These are phyloP conservation scores for Scheffersomyces lignicola DNA, from an alignment of 1,139 yeast species.

Conservation along the genomic window DNA sequence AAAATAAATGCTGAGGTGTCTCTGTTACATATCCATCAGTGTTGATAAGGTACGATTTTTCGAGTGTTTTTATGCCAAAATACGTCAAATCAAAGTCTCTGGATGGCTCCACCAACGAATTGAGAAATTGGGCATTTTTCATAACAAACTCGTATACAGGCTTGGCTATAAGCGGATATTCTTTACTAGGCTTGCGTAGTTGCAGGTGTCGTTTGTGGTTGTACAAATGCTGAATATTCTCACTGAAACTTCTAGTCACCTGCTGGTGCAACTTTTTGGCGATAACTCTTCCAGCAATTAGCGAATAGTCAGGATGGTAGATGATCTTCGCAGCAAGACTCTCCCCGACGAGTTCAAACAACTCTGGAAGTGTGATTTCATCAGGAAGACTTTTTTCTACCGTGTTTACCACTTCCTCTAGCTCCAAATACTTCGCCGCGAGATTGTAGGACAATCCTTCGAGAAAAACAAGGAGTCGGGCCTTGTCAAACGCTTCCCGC, in stretches of 20 bases:
- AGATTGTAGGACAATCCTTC: constrained; percentile 18
- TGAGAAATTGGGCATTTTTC: constrained; percentile 31
- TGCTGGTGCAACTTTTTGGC: constrained; percentile 31
- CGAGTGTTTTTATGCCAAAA: constrained; percentile 56
- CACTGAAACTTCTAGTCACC: constrained; percentile 31
- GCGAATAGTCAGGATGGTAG: constrained; percentile 47
- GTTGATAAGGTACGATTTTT: constrained; percentile 45
- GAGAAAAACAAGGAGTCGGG: constrained; percentile 17
- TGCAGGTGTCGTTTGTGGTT: constrained; percentile 16
- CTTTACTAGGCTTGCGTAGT: constrained; percentile 10
- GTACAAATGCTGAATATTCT: constrained; percentile 26
- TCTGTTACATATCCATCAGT: constrained; percentile 39
- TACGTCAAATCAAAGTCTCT: constrained; percentile 46
- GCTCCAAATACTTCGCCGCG: constrained; percentile 18
- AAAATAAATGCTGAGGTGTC: constrained; percentile 51
- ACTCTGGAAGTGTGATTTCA: constrained; percentile 26
- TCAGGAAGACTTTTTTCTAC: constrained; percentile 35
- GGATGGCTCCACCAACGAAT: constrained; percentile 32
- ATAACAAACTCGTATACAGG: constrained; percentile 30
- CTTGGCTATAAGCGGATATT: constrained; percentile 22
- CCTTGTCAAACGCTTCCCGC: constrained; percentile 14
- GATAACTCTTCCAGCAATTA: constrained; percentile 49
- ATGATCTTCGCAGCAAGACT: constrained; percentile 45
- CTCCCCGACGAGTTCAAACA: constrained; percentile 43
- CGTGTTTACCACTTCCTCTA: constrained; percentile 22